A percentile compares a stretch with the other conserved stretches of the same genome.
Evolutionary conservation across 169 alveolate genomes (phyloP).

Genomic region (Plasmodium cynomolgi): DNA sequence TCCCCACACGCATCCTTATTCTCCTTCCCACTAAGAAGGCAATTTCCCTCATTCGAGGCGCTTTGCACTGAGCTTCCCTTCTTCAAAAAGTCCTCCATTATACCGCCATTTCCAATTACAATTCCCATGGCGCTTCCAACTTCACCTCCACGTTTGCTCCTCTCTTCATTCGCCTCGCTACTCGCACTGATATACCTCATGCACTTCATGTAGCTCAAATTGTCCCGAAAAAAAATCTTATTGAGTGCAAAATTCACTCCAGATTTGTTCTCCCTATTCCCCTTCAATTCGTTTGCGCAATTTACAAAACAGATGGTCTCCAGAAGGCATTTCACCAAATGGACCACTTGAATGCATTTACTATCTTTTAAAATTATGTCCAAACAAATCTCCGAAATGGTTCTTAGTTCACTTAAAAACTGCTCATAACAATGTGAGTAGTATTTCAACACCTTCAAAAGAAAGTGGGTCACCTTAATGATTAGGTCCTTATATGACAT

Average conservation of each 20-base stretch:
- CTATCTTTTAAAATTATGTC: conserved; percentile 58
- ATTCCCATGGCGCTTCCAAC: not conserved
- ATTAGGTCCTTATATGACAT: conserved; percentile 34
- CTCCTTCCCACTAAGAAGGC: not conserved
- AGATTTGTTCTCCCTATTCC: not conserved
- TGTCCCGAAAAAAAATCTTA: not conserved
- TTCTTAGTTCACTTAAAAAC: conserved; percentile 36
- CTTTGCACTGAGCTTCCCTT: not conserved
- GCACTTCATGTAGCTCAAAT: not conserved
- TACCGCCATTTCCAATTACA: not conserved
- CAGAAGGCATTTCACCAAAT: conserved; percentile 28
- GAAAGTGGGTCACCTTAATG: conserved; percentile 28
- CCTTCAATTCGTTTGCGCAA: conserved; percentile 2
- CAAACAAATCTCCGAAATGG: conserved; percentile 29
- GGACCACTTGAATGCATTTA: conserved; percentile 27
- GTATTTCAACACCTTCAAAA: conserved; percentile 31
- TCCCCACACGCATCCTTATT: not conserved
- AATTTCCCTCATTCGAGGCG: not conserved
- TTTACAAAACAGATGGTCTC: conserved; percentile 41
- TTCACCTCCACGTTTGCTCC: not conserved
- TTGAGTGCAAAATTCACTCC: not conserved
- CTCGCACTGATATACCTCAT: not conserved
- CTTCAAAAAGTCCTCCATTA: not conserved
- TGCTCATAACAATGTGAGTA: conserved; percentile 1
- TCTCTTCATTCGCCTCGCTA: not conserved